phyloP scores from a whole-genome alignment of 139 green algal species.

The Ettlia oleoabundans region DNA sequence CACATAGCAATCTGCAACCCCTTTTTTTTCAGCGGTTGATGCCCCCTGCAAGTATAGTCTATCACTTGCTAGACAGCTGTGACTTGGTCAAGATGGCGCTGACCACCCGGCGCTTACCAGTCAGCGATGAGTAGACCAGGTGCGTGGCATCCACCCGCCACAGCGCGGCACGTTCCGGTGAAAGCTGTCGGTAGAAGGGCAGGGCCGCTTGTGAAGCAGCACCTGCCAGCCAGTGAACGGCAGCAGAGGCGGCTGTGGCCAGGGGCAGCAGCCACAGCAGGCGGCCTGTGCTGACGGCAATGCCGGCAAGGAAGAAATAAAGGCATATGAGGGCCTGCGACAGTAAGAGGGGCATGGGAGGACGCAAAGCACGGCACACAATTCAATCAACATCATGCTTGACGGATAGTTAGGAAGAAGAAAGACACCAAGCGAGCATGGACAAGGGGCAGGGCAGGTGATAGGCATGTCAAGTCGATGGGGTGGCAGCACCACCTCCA shows the following conservation, averaged over 20 bases:
- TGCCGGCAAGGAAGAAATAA: slow-evolving; percentile 86
- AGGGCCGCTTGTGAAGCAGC: slow-evolving; percentile 35
- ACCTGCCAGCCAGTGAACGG: slow-evolving; percentile 9
- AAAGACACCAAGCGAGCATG: too few species aligned
- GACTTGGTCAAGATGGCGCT: too few species aligned
- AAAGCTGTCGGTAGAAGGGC: slow-evolving; percentile 42
- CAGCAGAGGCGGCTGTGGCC: slow-evolving; percentile 53
- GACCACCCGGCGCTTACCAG: neutral
- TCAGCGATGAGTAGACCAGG: slow-evolving; percentile 50
- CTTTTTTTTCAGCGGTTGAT: too few species aligned
- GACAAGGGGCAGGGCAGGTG: too few species aligned
- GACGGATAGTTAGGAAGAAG: neutral
- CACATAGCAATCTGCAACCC: too few species aligned
- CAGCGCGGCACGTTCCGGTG: slow-evolving; percentile 37
- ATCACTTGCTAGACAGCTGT: too few species aligned
- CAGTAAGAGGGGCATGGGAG: too few species aligned
- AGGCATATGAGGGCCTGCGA: slow-evolving; percentile 73
- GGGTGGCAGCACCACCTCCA: too few species aligned
- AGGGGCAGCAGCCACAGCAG: slow-evolving; percentile 77
- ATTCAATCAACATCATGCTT: neutral
- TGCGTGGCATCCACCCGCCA: slow-evolving; percentile 64
- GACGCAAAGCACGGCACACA: neutral
- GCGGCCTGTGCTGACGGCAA: slow-evolving; percentile 67
- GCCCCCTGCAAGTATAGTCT: too few species aligned
- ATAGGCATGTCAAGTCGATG: too few species aligned